Base-by-base conservation (phyloP, 106 monocot species). In the Triglochin maritima region DNA sequence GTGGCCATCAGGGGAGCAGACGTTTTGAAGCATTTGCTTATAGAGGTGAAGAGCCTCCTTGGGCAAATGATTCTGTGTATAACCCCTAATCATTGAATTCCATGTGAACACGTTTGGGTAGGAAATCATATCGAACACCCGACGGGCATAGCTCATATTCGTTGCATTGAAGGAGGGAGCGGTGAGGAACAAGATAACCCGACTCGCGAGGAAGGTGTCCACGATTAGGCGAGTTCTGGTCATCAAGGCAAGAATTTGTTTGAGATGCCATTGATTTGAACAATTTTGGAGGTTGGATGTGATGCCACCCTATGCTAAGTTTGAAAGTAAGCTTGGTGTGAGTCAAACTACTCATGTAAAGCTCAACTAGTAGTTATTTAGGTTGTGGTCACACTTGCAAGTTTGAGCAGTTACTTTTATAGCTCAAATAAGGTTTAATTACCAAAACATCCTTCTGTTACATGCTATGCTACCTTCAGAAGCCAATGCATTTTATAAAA, bases 61-160 rank as follows among this genome's bases (percentile, higher is more conserved):
- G 3, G 80, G 64, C 11, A 74, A 68, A 50, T 66, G 43, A 47
- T 12, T 46, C 42, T 62, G 51, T 13, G 69, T 63, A 58, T 82
- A 73, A 8, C 72, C 80, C 64, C 86, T 73, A 17, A 86, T 80
- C 68, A 77, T 72, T 54, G 66, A 68, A 60, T 86, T 86, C 82
- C 86, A 86, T 3, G 69, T 65, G 67, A 80, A 80, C 15, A 80
- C 17, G 44, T 72, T 75, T 29, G 86, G 74, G 6, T 71, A 65
- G 56, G 42, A 3, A 43, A 56, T 29, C 42, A 69, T 78, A 71
- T 85, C 85, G 70, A 86, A 75, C 49, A 83, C 58, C 47, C 53
- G 59, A 62, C 67, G 75, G 45, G 82, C 82, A 50, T 83, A 80
- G 46, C 0, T 44, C 71, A 79, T 70, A 70, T 49, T 50, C 44